Evolutionary conservation across 2,329 filamentous ascomycete genomes (phyloP).

Genomic region (Penicillium crustosum): DNA sequence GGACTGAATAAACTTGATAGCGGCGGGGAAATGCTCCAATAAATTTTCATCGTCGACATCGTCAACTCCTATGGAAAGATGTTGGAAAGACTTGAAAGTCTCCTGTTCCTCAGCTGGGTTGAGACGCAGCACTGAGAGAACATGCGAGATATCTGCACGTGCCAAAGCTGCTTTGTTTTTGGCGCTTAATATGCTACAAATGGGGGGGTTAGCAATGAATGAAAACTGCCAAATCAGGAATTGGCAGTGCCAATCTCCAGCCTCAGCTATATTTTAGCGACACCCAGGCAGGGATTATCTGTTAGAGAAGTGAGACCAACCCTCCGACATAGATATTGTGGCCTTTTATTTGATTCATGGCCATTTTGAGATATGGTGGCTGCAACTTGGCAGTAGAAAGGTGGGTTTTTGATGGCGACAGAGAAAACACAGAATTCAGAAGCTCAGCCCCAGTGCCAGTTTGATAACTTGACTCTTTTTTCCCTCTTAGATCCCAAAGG

Average conservation of each 20-base stretch:
- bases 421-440: background rate
- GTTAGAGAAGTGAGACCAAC: constrained; percentile 48
- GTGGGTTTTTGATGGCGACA: background rate
- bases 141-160: constrained; percentile 78
- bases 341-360: constrained; percentile 66
- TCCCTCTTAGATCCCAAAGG: constrained; percentile 6
- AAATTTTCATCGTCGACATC: constrained; percentile 89
- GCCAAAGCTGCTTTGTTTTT: constrained; percentile 68
- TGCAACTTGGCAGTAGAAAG: background rate
- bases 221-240: background rate
- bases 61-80: constrained; percentile 80
- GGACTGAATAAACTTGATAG: constrained; percentile 79
- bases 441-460: background rate
- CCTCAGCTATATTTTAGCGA: background rate
- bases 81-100: constrained; percentile 64
- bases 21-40: constrained; percentile 73
- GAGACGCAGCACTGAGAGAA: constrained; percentile 77
- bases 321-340: constrained; percentile 76
- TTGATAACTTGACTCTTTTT: constrained; percentile 9
- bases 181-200: constrained; percentile 71
- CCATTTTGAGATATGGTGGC: constrained; percentile 26
- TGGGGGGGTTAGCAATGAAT: constrained; percentile 9
- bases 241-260: background rate
- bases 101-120: constrained; percentile 55
- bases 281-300: background rate